Conservation (phyloP, 352 stramenopile genomes). For the Globisporangium heterothallicum region DNA sequence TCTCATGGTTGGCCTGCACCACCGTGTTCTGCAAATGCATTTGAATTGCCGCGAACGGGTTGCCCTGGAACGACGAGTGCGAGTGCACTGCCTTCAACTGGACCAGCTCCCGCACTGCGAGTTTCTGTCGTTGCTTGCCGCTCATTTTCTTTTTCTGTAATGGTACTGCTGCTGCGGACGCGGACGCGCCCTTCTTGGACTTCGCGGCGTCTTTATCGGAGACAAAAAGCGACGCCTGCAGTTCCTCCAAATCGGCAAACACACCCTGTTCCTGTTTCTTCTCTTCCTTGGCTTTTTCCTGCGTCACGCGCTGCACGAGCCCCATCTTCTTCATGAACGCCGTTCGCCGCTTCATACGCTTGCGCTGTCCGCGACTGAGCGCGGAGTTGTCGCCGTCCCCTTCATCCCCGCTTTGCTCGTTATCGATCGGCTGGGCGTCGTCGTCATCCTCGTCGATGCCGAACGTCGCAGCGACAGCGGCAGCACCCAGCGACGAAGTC, state of each 20-base stretch:
- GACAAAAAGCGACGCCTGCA: conserved; percentile 69
- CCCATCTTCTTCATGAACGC: conserved; percentile 87
- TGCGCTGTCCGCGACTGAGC: conserved; percentile 77
- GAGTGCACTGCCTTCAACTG: conserved; percentile 84
- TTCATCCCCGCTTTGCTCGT: conserved; percentile 29
- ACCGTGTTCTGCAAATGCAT: conserved; percentile 84
- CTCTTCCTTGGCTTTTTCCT: conserved; percentile 41
- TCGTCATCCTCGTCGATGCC: conserved; percentile 28
- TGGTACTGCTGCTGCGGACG: background rate
- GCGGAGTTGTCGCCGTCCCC: conserved; percentile 24
- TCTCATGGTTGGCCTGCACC: conserved; percentile 67
- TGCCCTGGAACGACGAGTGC: conserved; percentile 71
- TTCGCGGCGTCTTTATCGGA: conserved; percentile 35
- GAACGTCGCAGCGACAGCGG: conserved; percentile 63
- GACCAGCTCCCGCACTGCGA: conserved; percentile 75
- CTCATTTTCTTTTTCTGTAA: conserved; percentile 57
- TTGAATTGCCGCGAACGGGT: conserved; percentile 85
- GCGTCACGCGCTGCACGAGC: conserved; percentile 59
- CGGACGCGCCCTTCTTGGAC: conserved; percentile 12
- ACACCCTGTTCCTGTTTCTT: conserved; percentile 48
- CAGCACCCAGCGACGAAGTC: conserved; percentile 30
- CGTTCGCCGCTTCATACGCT: conserved; percentile 72
- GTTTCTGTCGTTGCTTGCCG: conserved; percentile 77
- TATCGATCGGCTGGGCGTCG: conserved; percentile 23
- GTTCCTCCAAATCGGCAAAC: conserved; percentile 66